Evolutionary conservation across 768 basidiomycete species (phyloP), one percentile per base, ranked within the genome.

Genomic region (Udeniomyces megalosporus): DNA sequence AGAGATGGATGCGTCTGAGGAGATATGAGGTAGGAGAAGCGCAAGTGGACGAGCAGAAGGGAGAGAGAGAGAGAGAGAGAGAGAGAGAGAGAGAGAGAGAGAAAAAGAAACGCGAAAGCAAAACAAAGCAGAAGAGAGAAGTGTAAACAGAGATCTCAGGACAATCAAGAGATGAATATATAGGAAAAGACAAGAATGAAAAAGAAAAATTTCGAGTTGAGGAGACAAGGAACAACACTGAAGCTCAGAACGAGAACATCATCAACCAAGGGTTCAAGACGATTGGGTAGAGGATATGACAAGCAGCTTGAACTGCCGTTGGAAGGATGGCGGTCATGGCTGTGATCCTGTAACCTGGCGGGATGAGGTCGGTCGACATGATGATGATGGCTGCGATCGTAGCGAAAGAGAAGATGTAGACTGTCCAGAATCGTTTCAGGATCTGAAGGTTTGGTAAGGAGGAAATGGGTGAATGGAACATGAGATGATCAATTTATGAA

Each of bases 281-380:
- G 31, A 53, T 60, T 26, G 29, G 52, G 22, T 35, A 70, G 31
- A 72, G 59, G 66, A 72, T 70, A 52, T 72, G 71, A 42, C 69
- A 72, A 24, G 67, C 61, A 4, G 71, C 70, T 60, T 70, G 68
- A 14, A 69, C 66, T 65, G 71, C 71, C 48, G 69, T 65, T 5
- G 71, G 71, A 4, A 72, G 66, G 50, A 72, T 72, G 3, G 63
- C 63, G 17, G 58, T 58, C 46, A 64, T 53, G 28, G 31, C 22
- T 11, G 63, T 64, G 51, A 64, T 60, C 31, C 63, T 15, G 53
- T 64, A 64, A n/a, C 57, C 63, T 4, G 34, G 15, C 24, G 63
- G 63, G 22, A 64, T 46, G n/a, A 64, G 44, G 12, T 22, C 26
- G 12, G 63, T 59, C 24, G 57, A 47, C 57, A 64, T 58, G 57